Evolutionary conservation across 148 eudicot species (phyloP).

Genomic region (Fagopyrum esculentum): DNA sequence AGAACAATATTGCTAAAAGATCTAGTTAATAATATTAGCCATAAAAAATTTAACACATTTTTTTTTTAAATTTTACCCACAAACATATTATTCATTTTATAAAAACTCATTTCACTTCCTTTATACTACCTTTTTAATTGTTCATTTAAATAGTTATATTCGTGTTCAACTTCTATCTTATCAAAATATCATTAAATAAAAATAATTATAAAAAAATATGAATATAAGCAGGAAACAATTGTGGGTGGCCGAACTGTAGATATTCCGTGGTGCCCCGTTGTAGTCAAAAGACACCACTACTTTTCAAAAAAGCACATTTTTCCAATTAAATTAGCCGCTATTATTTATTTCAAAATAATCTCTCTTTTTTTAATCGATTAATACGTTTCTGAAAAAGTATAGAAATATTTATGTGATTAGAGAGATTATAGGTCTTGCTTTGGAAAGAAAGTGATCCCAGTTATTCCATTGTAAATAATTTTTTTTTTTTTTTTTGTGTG

Average conservation of each 20-base stretch:
- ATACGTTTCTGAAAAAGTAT: too few species aligned
- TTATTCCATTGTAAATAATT: background rate
- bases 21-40: too few species aligned
- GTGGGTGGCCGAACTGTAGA: background rate
- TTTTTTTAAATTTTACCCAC: too few species aligned
- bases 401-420: background rate
- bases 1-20: too few species aligned
- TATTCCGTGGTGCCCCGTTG: background rate
- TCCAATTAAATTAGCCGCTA: background rate
- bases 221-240: background rate
- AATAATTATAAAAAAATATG: background rate
- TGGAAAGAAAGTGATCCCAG: conserved; percentile 1
- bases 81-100: too few species aligned
- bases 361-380: background rate
- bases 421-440: background rate
- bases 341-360: background rate
- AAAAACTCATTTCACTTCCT: too few species aligned
- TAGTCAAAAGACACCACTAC: conserved; percentile 3
- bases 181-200: too few species aligned
- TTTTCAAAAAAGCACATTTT: background rate
- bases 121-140: too few species aligned
- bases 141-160: too few species aligned
- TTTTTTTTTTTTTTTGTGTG: too few species aligned
- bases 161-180: too few species aligned
- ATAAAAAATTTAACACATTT: too few species aligned